Percentiles rank a stretch among this genome's conserved stretches.
Evolutionary conservation across 345 rosid species (phyloP).

Genomic region (Populus tremula): DNA sequence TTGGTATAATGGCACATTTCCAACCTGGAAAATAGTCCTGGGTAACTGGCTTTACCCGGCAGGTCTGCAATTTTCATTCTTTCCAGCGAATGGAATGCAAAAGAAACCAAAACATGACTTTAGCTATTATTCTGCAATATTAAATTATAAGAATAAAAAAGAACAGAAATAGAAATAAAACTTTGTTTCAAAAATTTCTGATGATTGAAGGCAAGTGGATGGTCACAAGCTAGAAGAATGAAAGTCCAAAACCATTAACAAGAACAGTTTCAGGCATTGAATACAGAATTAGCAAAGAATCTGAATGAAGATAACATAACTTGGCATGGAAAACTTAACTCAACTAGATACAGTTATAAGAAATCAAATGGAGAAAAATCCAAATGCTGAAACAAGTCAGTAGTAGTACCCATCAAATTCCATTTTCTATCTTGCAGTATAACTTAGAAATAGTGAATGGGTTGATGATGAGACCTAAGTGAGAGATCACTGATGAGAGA

Average conservation of each 20-base stretch:
- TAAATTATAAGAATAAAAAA: neutral
- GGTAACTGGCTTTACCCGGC: neutral
- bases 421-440: neutral
- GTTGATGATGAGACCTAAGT: neutral
- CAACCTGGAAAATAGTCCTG: neutral
- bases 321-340: neutral
- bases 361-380: neutral
- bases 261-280: neutral
- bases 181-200: neutral
- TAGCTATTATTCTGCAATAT: neutral
- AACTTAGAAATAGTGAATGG: neutral
- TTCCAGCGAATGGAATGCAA: neutral
- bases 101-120: neutral
- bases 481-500: neutral
- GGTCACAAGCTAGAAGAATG: neutral
- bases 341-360: neutral
- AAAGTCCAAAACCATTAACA: neutral
- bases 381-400: neutral
- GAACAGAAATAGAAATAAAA: neutral
- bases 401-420: neutral
- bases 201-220: neutral
- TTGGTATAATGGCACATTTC: neutral
- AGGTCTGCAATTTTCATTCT: neutral
- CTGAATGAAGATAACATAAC: neutral
- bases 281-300: neutral